Percentiles rank a stretch among this genome's conserved stretches.
phyloP scores from a whole-genome alignment of 805 yeast species.

The Metschnikowia shivogae region DNA sequence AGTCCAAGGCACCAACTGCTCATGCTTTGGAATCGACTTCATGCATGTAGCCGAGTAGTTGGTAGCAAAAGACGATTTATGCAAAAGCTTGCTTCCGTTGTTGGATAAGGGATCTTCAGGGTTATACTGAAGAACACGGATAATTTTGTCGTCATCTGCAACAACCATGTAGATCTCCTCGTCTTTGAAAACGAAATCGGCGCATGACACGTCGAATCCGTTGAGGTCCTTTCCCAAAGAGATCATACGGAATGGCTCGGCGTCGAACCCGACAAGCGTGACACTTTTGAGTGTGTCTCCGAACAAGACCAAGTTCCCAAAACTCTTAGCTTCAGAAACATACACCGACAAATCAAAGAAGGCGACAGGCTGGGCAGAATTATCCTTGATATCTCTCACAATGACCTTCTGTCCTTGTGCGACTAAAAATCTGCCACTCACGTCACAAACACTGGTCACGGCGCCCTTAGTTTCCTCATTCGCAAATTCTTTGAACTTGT shows the following conservation, averaged over 20 bases:
- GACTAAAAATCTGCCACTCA: constrained; percentile 77
- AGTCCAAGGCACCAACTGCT: constrained; percentile 27
- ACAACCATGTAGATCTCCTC: constrained; percentile 63
- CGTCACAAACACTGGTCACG: constrained; percentile 68
- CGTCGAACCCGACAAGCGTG: constrained; percentile 84
- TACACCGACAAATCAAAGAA: constrained; percentile 82
- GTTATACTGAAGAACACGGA: constrained; percentile 79
- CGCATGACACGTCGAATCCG: constrained; percentile 56
- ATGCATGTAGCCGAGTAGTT: constrained; percentile 59
- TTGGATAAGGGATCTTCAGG: constrained; percentile 86
- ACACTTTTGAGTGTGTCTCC: constrained; percentile 79
- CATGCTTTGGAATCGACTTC: constrained; percentile 41
- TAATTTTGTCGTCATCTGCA: constrained; percentile 61
- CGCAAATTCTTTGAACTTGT: constrained; percentile 67
- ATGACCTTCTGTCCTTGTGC: constrained; percentile 84
- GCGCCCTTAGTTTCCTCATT: constrained; percentile 81
- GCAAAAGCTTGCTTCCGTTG: constrained; percentile 72
- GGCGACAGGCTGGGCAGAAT: constrained; percentile 90
- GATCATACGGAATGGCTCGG: constrained; percentile 88
- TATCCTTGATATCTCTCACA: constrained; percentile 80
- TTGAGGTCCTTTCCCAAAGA: constrained; percentile 70
- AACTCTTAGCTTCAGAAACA: constrained; percentile 73
- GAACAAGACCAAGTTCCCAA: constrained; percentile 74
- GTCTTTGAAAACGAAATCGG: constrained; percentile 73
- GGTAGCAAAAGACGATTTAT: constrained; percentile 64